A percentile compares a stretch with the other conserved stretches of the same genome.
These are phyloP conservation scores for Tremellales sp. DNA, from an alignment of 1,284 basidiomycete genomes.

Conservation along the genomic window DNA sequence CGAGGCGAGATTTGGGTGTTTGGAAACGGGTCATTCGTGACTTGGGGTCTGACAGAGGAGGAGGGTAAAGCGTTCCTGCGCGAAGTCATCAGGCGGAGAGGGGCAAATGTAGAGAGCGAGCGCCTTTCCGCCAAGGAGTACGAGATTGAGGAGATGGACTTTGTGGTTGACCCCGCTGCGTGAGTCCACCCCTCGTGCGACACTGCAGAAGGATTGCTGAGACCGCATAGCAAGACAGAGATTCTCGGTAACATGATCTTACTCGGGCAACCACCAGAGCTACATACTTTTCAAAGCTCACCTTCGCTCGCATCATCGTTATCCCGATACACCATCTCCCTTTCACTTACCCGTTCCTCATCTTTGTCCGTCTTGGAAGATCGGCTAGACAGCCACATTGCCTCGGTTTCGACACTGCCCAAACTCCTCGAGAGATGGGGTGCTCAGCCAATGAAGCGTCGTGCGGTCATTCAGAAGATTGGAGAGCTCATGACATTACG, in stretches of 20 bases:
- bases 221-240: slow-evolving; percentile 62
- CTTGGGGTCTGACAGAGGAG: slow-evolving; percentile 79
- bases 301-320: slow-evolving; percentile 56
- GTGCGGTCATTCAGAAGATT: slow-evolving; percentile 77
- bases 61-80: slow-evolving; percentile 65
- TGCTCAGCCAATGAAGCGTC: slow-evolving; percentile 70
- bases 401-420: slow-evolving; percentile 71
- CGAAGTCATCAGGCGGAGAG: slow-evolving; percentile 57
- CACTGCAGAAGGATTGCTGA: not conserved
- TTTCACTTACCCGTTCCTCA: slow-evolving; percentile 80
- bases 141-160: slow-evolving; percentile 85
- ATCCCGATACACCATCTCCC: slow-evolving; percentile 81
- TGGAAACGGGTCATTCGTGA: slow-evolving; percentile 76
- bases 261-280: slow-evolving; percentile 62
- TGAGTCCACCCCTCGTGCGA: slow-evolving; percentile 50
- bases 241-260: slow-evolving; percentile 85
- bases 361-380: slow-evolving; percentile 76
- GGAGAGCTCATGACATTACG: slow-evolving; percentile 82
- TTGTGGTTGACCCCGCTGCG: slow-evolving; percentile 81
- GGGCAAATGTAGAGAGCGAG: slow-evolving; percentile 59
- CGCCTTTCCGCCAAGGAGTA: slow-evolving; percentile 57
- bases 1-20: slow-evolving; percentile 86
- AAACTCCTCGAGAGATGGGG: slow-evolving; percentile 69
- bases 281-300: slow-evolving; percentile 44
- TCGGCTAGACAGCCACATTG: slow-evolving; percentile 73